Base-by-base conservation (phyloP, 306 rosid species). In the Pachyrhizus erosus region DNA sequence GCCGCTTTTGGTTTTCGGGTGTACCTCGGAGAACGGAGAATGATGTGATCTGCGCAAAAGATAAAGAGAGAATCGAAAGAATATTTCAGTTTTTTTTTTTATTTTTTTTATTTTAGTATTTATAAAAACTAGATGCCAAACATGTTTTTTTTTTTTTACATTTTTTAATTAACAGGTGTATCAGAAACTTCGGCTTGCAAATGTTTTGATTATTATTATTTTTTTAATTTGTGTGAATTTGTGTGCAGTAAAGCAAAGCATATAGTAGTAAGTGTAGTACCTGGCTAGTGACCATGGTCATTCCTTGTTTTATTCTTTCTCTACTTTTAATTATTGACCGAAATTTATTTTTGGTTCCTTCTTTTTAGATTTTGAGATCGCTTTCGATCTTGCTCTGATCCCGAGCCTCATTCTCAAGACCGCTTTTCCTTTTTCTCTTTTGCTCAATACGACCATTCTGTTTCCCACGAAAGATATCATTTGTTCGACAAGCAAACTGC, bases 361-460 rank as follows among this genome's bases (percentile, higher is more conserved):
- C 79, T 71, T 86, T 60, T 37, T 42, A 54, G 48, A 57, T 73
- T 67, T 74, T 83, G 71, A 83, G 61, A 79, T 66, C 82, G 54
- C 87, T 85, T 87, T 87, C 74, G 54, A 62, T 92, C 92, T 84
- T 76, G 82, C 94, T 89, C 93, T 84, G 92, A 94, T 94, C 97
- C 97, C 93, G 90, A 91, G 91, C 75, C 80, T 84, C 87, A 64
- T 83, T 85, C 51, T 67, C 86, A 85, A 76, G 21, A 86, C 78
- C 58, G 79, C 85, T 79, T 77, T 82, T 66, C 65, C 77, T 84
- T 89, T 83, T 76, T 84, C 89, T 89, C 90, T 84, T 68, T 79
- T 81, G 65, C 85, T 61, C 81, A 66, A 48, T 77, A 78, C 89
- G 89, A 86, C 92, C 91, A 86, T 79, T 87, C 85, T 84, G 81